Conservation (phyloP, 768 basidiomycete genomes). For the Neoboletus magnificus region DNA sequence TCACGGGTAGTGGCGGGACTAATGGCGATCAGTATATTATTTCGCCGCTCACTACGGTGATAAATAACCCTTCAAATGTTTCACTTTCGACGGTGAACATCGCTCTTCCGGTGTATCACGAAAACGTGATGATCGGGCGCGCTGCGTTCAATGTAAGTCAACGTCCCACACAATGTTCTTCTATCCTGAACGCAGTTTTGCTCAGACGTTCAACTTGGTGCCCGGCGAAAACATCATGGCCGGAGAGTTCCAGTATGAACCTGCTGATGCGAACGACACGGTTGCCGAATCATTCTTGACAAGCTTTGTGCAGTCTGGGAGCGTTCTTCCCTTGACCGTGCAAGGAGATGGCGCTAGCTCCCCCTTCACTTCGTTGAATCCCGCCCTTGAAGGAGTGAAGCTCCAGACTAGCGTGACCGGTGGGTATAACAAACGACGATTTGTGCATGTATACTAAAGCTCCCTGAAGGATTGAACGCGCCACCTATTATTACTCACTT, state of each 20-base stretch:
- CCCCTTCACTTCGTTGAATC: slow-evolving; percentile 57
- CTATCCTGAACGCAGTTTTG: background rate
- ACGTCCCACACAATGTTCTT: background rate
- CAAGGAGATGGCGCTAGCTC: slow-evolving; percentile 58
- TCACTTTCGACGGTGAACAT: slow-evolving; percentile 57
- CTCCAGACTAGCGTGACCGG: slow-evolving; percentile 50
- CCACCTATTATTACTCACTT: slow-evolving; percentile 57
- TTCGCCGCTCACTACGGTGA: slow-evolving; percentile 51
- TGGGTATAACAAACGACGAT: slow-evolving; percentile 12
- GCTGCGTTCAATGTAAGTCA: slow-evolving; percentile 54
- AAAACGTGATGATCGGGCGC: slow-evolving; percentile 54
- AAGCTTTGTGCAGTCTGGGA: slow-evolving; percentile 53
- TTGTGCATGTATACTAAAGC: background rate
- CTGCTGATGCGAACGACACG: slow-evolving; percentile 63
- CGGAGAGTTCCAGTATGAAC: slow-evolving; percentile 67
- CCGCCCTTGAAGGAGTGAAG: slow-evolving; percentile 52
- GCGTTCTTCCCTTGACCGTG: slow-evolving; percentile 49
- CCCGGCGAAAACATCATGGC: slow-evolving; percentile 53
- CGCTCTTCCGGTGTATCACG: slow-evolving; percentile 55
- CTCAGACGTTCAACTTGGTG: slow-evolving; percentile 51
- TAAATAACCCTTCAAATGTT: slow-evolving; percentile 68
- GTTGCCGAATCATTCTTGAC: slow-evolving; percentile 58
- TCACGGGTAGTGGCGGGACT: slow-evolving; percentile 61
- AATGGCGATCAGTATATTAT: slow-evolving; percentile 59
- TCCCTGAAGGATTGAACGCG: slow-evolving; percentile 40